Evolutionary conservation across 352 stramenopile species (phyloP).

Genomic region (Phytophthora citrophthora): DNA sequence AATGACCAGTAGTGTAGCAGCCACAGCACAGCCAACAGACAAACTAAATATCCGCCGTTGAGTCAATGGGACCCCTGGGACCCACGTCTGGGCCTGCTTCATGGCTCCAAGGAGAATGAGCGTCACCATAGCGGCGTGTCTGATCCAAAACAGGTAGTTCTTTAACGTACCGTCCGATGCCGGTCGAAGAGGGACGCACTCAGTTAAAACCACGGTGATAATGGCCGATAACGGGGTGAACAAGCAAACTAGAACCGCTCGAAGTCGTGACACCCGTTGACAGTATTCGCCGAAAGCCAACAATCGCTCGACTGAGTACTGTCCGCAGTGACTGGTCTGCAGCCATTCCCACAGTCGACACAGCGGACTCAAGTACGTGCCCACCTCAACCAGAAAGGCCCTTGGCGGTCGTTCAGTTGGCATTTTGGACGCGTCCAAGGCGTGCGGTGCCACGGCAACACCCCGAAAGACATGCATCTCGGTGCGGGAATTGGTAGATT

Average conservation of each 20-base stretch:
- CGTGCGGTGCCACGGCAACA: neutral
- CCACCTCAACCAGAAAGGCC: slow-evolving; percentile 12
- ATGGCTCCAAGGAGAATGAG: slow-evolving; percentile 12
- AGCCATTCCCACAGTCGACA: slow-evolving; percentile 19
- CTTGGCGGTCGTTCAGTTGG: slow-evolving; percentile 23
- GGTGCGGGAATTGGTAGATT: neutral
- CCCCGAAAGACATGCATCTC: slow-evolving; percentile 8
- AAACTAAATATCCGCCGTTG: neutral
- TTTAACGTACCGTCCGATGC: neutral
- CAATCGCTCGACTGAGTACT: slow-evolving; percentile 5
- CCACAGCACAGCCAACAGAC: neutral
- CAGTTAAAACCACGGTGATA: too few relatives aligned
- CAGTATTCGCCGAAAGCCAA: slow-evolving; percentile 26
- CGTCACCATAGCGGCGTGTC: slow-evolving; percentile 11
- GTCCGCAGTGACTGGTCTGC: slow-evolving; percentile 30
- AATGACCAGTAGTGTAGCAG: slow-evolving; percentile 14
- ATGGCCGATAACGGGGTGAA: too few relatives aligned
- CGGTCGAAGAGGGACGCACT: too few relatives aligned
- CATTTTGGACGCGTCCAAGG: neutral
- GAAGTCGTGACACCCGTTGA: slow-evolving; percentile 8
- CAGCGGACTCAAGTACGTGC: slow-evolving; percentile 4
- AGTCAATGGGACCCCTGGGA: slow-evolving; percentile 5
- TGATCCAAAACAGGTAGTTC: slow-evolving; percentile 31
- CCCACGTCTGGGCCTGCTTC: slow-evolving; percentile 17
- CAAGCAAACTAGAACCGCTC: too few relatives aligned